Evolutionary conservation across 108 stramenopile genomes (phyloP), one percentile per base, ranked within the genome.

Genomic region (Stephanodiscus minutulus): DNA sequence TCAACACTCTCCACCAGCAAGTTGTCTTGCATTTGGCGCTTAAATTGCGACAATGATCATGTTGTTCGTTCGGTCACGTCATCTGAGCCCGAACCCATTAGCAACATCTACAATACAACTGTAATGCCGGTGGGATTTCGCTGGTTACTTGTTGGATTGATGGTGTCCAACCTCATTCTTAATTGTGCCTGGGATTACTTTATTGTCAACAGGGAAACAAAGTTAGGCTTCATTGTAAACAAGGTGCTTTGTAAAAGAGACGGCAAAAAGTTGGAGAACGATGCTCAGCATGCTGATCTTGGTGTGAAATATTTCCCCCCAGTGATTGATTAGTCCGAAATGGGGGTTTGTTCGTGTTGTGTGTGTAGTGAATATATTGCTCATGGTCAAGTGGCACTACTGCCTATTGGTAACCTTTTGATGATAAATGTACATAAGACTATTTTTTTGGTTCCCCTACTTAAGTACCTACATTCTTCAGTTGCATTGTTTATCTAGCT

Each of bases 11-110:
- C 47, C 7, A 75, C 82, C 22, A 53, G 65, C 28, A 65, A 79
- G 13, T 64, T 85, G 12, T 85, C 84, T 9, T 87, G 86, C 48
- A 22, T 88, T 6, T 88, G 75, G 73, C 82, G 87, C 41, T 18
- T 88, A 10, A 88, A 88, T 47, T 88, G 87, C 39, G 66, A 76
- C 64, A 87, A 87, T 54, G 83, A 84, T 28, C 41, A 83, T 37
- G 76, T 44, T 29, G 82, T 84, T 25, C 77, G 68, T 46, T 61
- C 9, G 11, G 73, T 81, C 9, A 75, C 82, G 10, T 39, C 22
- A 8, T 9, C 53, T 18, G 71, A 70, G 12, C 52, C 65, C 2
- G 55, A 73, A 29, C 57, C 82, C 5, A 85, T 88, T 22, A 35
- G 74, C 35, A 87, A 87, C 59, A 20, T 54, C 0, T 87, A 66